Percentiles rank a stretch among this genome's conserved stretches.
These are phyloP conservation scores for Nephromyces sp. DNA, from an alignment of 169 alveolate genomes.

Conservation along the genomic window DNA sequence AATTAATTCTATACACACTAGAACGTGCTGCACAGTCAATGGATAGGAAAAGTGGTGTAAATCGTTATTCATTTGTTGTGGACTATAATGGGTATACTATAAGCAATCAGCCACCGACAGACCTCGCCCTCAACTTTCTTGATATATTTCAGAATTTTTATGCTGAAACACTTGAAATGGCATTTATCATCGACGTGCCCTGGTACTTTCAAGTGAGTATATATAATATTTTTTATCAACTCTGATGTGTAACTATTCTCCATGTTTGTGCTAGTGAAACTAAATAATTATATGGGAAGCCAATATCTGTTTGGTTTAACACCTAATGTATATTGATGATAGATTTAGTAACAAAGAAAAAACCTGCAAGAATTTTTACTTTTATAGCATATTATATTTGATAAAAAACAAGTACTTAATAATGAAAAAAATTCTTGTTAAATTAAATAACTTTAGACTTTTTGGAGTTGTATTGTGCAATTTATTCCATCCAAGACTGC, in stretches of 20 bases:
- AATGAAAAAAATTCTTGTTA: too few relatives aligned
- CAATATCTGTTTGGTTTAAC: too few relatives aligned
- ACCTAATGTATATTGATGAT: not conserved
- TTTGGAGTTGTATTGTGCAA: slow-evolving; percentile 13
- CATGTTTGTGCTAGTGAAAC: not conserved
- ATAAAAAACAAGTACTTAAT: too few relatives aligned
- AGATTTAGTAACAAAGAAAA: not conserved
- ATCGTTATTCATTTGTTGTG: slow-evolving; percentile 4
- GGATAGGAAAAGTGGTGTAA: slow-evolving; percentile 6
- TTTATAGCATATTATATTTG: too few relatives aligned
- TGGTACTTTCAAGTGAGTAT: slow-evolving; percentile 26
- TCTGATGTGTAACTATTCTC: too few relatives aligned
- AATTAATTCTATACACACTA: slow-evolving; percentile 13
- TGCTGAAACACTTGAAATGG: slow-evolving; percentile 22
- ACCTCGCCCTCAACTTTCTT: slow-evolving; percentile 18
- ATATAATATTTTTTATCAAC: not conserved
- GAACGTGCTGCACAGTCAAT: slow-evolving; percentile 32
- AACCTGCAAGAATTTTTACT: not conserved
- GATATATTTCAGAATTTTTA: slow-evolving; percentile 22
- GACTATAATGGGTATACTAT: slow-evolving; percentile 17
- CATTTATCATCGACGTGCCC: slow-evolving; percentile 18
- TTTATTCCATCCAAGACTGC: slow-evolving; percentile 12
- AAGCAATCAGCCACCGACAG: slow-evolving; percentile 22
- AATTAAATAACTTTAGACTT: slow-evolving; percentile 9
- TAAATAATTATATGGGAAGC: too few relatives aligned